Evolutionary conservation across 2,329 filamentous ascomycete species (phyloP), one percentile per base, ranked within the genome.

Genomic region (Fusarium sp.): DNA sequence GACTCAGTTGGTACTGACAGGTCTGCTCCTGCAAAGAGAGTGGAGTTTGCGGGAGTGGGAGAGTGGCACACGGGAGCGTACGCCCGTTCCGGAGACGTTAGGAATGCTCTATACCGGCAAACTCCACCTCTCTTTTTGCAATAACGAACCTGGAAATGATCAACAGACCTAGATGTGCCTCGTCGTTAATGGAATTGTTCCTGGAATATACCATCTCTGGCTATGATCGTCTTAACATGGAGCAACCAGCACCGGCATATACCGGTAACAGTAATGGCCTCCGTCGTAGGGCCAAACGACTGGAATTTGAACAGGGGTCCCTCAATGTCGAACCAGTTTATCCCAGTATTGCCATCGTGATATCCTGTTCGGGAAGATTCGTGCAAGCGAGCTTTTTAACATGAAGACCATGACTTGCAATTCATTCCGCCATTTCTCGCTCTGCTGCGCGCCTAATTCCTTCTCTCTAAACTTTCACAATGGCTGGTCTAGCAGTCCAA

Each of bases 141-240:
- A 20, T 4, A 20, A 20, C 20, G 20, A 20, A 20, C 3, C 20
- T 20, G 20, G 20, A 20, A 20, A 20, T 20, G 40, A 64, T 51
- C 40, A n/a, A 11, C 40, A 32, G 41, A n/a, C n/a, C 35, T 45
- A n/a, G 20, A 19, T 44, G 27, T n/a, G 22, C 17, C 61, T 39
- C 33, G 51, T 46, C 14, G n/a, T 43, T 50, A 14, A 30, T 47
- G 4, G 35, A 64, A 43, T 43, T 43, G 55, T 63, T 64, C 61
- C 14, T 63, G 3, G 11, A 2, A 15, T 23, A 57, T 51, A 7
- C 51, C 20, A 4, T n/a, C 11, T 22, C 6, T 2, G 37, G 61
- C 11, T 4, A 22, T 46, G 57, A 64, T 64, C 35, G 11, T 32
- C 22, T 3, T 8, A 37, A 13, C 14, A 33, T 19, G n/a, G 3